Evolutionary conservation across 2,329 filamentous ascomycete species (phyloP).

Genomic region (Sporothrix luriei): DNA sequence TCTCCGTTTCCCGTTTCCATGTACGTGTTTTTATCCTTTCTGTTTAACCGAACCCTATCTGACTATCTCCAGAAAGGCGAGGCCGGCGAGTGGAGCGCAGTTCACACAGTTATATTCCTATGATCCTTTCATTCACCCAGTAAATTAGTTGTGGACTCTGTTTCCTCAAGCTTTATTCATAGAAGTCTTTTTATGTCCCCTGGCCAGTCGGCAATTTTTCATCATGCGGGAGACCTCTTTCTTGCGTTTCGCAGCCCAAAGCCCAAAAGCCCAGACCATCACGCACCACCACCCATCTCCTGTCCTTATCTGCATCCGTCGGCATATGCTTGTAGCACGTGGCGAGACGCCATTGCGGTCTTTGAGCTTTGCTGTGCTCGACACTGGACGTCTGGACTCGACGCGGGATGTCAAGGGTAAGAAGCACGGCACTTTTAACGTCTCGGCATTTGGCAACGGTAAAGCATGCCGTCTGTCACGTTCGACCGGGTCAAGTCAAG

Average conservation of each 20-base stretch:
- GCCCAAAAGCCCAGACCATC: too few relatives aligned
- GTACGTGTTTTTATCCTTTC: not conserved
- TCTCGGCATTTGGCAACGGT: not conserved
- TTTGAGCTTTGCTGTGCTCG: too few relatives aligned
- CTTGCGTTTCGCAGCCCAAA: too few relatives aligned
- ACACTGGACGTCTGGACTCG: not conserved
- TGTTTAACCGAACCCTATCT: constrained; percentile 14
- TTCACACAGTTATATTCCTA: not conserved
- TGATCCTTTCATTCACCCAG: not conserved
- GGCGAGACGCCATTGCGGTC: not conserved
- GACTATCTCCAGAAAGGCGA: not conserved
- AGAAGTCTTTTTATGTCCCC: not conserved
- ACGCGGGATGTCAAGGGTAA: not conserved
- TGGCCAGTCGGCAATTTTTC: not conserved
- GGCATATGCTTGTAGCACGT: constrained; percentile 21
- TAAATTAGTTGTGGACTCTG: not conserved
- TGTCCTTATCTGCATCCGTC: not conserved
- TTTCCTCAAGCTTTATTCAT: not conserved
- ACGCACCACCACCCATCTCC: not conserved
- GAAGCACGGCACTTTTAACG: not conserved
- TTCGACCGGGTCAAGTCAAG: too few relatives aligned
- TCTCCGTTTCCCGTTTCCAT: not conserved
- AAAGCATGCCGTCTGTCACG: too few relatives aligned
- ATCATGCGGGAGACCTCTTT: not conserved
- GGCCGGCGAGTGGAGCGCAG: not conserved